phyloP scores from a whole-genome alignment of 345 rosid species.

The Lagerstroemia speciosa region DNA sequence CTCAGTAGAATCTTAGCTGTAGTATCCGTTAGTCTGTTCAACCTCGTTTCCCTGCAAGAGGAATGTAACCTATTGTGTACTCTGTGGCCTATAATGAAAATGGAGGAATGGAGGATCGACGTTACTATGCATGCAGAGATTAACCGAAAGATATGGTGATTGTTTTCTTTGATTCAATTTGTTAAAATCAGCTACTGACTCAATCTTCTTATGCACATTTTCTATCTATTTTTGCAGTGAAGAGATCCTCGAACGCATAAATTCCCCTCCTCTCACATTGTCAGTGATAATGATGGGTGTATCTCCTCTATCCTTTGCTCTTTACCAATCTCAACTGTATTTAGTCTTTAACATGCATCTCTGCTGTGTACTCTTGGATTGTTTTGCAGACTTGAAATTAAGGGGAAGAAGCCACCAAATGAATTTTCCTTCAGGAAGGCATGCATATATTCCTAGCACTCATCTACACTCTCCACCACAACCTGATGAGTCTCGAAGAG shows the following conservation, averaged over 20 bases:
- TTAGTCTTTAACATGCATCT: neutral
- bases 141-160: slow-evolving; percentile 73
- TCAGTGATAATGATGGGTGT: slow-evolving; percentile 93
- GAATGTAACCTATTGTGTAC: too few relatives aligned
- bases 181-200: neutral
- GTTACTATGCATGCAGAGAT: slow-evolving; percentile 79
- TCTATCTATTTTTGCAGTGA: slow-evolving; percentile 35
- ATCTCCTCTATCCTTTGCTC: neutral
- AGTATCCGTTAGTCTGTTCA: too few relatives aligned
- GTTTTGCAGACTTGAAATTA: slow-evolving; percentile 54
- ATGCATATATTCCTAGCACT: slow-evolving; percentile 34
- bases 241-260: slow-evolving; percentile 75
- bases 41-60: too few relatives aligned
- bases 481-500: slow-evolving; percentile 35
- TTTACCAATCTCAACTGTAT: neutral
- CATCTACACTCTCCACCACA: slow-evolving; percentile 43
- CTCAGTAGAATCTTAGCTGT: too few relatives aligned
- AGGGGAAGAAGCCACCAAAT: slow-evolving; percentile 48
- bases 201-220: neutral
- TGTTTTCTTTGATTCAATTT: neutral
- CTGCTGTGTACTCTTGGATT: neutral
- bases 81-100: too few relatives aligned
- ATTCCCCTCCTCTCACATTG: slow-evolving; percentile 82
- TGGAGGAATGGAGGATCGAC: slow-evolving; percentile 84
- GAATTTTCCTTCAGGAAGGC: slow-evolving; percentile 40